Base-by-base conservation (phyloP, 352 stramenopile genomes). In the Globisporangium radiosum region DNA sequence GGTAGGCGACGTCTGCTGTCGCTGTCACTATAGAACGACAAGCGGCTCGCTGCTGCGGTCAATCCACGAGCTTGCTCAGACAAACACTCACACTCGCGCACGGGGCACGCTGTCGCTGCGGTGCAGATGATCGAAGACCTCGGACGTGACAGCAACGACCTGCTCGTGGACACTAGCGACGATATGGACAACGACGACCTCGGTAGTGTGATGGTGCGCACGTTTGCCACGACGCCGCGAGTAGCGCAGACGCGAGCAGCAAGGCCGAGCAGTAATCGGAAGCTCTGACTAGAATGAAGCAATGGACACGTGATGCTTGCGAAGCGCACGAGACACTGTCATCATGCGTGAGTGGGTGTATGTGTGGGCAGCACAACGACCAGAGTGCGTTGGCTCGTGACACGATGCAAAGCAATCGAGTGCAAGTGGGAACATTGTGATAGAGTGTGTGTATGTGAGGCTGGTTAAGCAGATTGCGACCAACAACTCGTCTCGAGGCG, bases 121-220 rank as follows among this genome's bases (percentile, higher is more conserved):
- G 13, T 38, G 11, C 42, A 82, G 73, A 56, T 82, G 13, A 65
- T 82, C 43, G 73, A 82, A 55, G 60, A 82, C 49, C 25, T 82
- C 39, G 49, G 43, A 15, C 19, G 42, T 10, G 47, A 59, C 11
- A 19, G 49, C 9, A 33, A 33, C 25, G 56, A 38, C 11, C 36
- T 57, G 33, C 53, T 60, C 9, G 37, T 42, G 3, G 60, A 65
- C 37, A n/a, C 14, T 0, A 33, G 25, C 25, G 47, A 38, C 5
- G 60, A 61, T 14, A 42, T 5, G 14, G 52, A 39, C 37, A 49
- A 57, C 25, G 47, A 49, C 47, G 55, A 59, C 52, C 54, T 57
- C 7, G 60, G 48, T 5, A 60, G 42, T 19, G 17, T 60, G 5
- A 56, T 57, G 25, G 60, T 65, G 19, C 54, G 60, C 3, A 57